Percentiles rank a stretch among this genome's conserved stretches.
phyloP scores from a whole-genome alignment of 1,284 basidiomycete species.

The Ceratobasidium sp. region DNA sequence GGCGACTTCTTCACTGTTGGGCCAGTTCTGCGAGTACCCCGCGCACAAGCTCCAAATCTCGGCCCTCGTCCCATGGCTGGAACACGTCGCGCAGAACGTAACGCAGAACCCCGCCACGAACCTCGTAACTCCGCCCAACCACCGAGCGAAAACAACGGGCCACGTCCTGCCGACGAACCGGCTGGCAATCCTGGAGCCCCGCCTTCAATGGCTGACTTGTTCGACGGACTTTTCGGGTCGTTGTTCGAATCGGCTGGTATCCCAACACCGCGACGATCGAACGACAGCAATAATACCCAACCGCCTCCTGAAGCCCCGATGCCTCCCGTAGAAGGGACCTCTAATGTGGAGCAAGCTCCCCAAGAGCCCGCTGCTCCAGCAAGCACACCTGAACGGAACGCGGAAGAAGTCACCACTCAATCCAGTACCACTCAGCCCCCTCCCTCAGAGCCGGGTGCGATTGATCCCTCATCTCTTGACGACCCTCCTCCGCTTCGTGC shows the following conservation, averaged over 20 bases:
- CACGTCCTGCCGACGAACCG: neutral
- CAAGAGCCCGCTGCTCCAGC: neutral
- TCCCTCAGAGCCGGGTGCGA: neutral
- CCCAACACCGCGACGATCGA: neutral
- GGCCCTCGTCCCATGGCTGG: neutral
- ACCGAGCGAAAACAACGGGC: neutral
- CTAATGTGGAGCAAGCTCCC: too few species aligned
- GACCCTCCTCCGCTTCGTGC: neutral
- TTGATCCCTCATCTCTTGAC: neutral
- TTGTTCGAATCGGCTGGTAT: conserved; percentile 8
- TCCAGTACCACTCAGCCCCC: neutral
- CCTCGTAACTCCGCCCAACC: neutral
- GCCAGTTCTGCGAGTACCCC: conserved; percentile 21
- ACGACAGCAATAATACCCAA: too few species aligned
- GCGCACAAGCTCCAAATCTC: conserved; percentile 1
- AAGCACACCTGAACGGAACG: too few species aligned
- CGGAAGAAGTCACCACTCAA: neutral
- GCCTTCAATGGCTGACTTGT: conserved; percentile 15
- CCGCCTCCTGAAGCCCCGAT: neutral
- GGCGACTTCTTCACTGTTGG: conserved; percentile 26
- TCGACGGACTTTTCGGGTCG: conserved; percentile 15
- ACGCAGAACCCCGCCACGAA: neutral
- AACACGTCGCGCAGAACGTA: neutral
- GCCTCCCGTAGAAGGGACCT: neutral
- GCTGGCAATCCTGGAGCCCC: neutral